phyloP scores from a whole-genome alignment of 345 rosid genomes.

The Geranium rotundifolium region DNA sequence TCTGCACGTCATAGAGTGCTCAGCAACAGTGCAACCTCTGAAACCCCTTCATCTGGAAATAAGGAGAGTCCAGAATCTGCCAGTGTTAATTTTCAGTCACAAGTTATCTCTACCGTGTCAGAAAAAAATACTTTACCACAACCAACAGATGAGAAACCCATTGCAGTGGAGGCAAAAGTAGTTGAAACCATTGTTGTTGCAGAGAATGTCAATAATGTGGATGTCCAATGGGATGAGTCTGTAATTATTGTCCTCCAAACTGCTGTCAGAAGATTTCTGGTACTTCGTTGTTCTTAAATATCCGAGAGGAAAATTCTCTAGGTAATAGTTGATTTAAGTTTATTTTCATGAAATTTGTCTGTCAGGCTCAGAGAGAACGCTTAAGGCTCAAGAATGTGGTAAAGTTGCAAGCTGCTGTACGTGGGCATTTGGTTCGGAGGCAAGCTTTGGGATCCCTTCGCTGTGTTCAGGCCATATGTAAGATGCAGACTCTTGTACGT shows the following conservation, averaged over 20 bases:
- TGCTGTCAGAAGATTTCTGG: slow-evolving; percentile 50
- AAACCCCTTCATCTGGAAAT: slow-evolving; percentile 24
- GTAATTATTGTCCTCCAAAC: slow-evolving; percentile 41
- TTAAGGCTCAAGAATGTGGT: slow-evolving; percentile 54
- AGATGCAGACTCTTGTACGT: slow-evolving; percentile 84
- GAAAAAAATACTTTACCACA: slow-evolving; percentile 22
- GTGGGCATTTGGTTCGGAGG: slow-evolving; percentile 82
- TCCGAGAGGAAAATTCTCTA: neutral
- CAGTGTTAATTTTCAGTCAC: slow-evolving; percentile 22
- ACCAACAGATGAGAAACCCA: slow-evolving; percentile 30
- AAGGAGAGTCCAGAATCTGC: slow-evolving; percentile 35
- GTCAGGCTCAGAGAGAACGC: slow-evolving; percentile 56
- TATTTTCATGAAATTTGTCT: slow-evolving; percentile 4
- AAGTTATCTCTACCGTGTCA: slow-evolving; percentile 14
- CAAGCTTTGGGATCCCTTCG: slow-evolving; percentile 79
- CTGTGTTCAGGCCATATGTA: slow-evolving; percentile 82
- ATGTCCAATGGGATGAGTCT: slow-evolving; percentile 30
- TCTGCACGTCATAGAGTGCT: slow-evolving; percentile 57
- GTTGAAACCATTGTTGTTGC: slow-evolving; percentile 13
- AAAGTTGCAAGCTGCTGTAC: slow-evolving; percentile 85
- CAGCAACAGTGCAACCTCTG: slow-evolving; percentile 42
- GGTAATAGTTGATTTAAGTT: neutral
- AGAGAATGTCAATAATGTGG: slow-evolving; percentile 21
- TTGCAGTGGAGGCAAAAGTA: slow-evolving; percentile 19
- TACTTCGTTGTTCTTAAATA: slow-evolving; percentile 13